Evolutionary conservation across 208 protist species (phyloP), one percentile per base, ranked within the genome.

Genomic region (Leishmania arabica): DNA sequence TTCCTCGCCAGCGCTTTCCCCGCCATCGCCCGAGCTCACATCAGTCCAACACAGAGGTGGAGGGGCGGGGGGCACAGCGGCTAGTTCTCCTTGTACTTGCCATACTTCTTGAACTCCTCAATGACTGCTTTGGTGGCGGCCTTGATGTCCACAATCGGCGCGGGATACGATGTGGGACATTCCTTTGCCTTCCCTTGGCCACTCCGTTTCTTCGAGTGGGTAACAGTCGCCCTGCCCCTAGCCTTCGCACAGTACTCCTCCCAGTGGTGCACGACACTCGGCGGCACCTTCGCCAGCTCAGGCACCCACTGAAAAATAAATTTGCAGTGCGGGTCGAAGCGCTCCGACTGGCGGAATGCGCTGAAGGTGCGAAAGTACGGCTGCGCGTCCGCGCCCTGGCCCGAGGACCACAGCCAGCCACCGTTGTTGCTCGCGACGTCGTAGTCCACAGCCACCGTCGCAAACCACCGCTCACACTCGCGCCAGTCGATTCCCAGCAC

Each of bases 401-500:
- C 89, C 0, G 92, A 89, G 19, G 86, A 92, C 91, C 94, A 95
- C 31, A 93, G 87, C 94, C 94, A 97, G 2, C 94, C 92, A n/a
- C 90, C 94, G 79, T 79, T 97, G 90, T 98, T 97, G 84, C 90
- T 94, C 21, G 90, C 84, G 45, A 92, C 89, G 79, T 99, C 97
- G 76, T 93, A 93, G 86, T 99, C 97, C 13, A 98, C 85, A 31
- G 96, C 91, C 40, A 93, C 86, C 17, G 86, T 90, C 34, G 95
- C 93, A 80, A 95, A 99, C 89, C 90, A 98, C 31, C 89, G 89
- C 62, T 96, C 97, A 40, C 97, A 94, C 68, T 94, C 88, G 34
- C 96, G 89, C 97, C 97, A 99, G 89, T 99, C 95, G 6, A 98
- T 89, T 31, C 83, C 80, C 37, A 99, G 84, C 53, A 96, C 88